phyloP scores from a whole-genome alignment of 805 yeast genomes.

The Wickerhamomyces chaumierensis region DNA sequence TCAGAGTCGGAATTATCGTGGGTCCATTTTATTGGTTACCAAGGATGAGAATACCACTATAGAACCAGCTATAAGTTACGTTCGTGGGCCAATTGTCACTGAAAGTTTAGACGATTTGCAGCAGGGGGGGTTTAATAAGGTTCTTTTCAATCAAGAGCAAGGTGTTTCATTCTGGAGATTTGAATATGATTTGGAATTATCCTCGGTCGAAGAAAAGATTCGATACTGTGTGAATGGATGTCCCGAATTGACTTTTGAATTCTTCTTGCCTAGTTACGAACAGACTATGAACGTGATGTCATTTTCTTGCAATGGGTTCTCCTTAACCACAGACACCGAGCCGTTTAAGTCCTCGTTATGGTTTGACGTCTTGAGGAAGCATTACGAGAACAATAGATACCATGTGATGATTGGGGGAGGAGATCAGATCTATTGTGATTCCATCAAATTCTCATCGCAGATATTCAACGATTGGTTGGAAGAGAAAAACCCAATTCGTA shows the following conservation, averaged over 20 bases:
- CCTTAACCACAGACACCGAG: slow-evolving; percentile 56
- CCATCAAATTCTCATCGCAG: slow-evolving; percentile 49
- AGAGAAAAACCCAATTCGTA: slow-evolving; percentile 37
- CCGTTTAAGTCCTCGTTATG: slow-evolving; percentile 69
- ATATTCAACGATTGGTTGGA: slow-evolving; percentile 51
- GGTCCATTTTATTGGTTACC: slow-evolving; percentile 54
- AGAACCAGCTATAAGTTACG: slow-evolving; percentile 21
- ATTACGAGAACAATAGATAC: slow-evolving; percentile 44
- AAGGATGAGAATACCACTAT: slow-evolving; percentile 20
- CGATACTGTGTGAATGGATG: slow-evolving; percentile 47
- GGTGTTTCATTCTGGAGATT: slow-evolving; percentile 60
- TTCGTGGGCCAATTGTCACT: slow-evolving; percentile 20
- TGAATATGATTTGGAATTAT: slow-evolving; percentile 37
- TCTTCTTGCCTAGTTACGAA: slow-evolving; percentile 51
- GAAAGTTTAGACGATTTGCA: slow-evolving; percentile 5
- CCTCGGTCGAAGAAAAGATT: slow-evolving; percentile 44
- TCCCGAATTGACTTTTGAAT: slow-evolving; percentile 36
- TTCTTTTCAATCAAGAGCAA: slow-evolving; percentile 29
- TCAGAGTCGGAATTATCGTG: slow-evolving; percentile 44
- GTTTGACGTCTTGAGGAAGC: slow-evolving; percentile 72
- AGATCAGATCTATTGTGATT: slow-evolving; percentile 87
- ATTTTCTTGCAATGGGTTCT: slow-evolving; percentile 86
- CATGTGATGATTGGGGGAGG: slow-evolving; percentile 98
- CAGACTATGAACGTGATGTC: slow-evolving; percentile 76
- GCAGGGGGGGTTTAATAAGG: slow-evolving; percentile 37